Evolutionary conservation across 495 filamentous ascomycete species (phyloP).

Genomic region (Schizothecium vesticola): DNA sequence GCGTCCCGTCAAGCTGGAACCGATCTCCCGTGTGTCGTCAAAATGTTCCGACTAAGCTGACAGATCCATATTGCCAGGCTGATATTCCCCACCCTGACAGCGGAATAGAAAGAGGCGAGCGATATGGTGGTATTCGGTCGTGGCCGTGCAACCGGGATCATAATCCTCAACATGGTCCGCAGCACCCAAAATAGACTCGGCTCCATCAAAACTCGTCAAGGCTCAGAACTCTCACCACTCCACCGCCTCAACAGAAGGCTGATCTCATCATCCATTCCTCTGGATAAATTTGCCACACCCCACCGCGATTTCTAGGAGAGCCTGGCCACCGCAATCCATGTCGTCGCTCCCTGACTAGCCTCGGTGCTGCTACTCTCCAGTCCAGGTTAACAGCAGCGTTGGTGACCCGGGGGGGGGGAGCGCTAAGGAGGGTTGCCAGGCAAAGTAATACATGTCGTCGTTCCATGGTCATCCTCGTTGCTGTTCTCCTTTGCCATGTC

Average conservation of each 20-base stretch:
- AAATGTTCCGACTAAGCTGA: not conserved
- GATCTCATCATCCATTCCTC: conserved; percentile 51
- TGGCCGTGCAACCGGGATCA: not conserved
- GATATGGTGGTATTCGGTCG: not conserved
- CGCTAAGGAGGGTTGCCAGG: too few relatives aligned
- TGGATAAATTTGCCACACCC: conserved; percentile 60
- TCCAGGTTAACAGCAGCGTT: conserved; percentile 49
- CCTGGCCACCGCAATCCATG: conserved; percentile 35
- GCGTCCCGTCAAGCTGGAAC: not conserved
- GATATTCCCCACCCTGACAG: not conserved
- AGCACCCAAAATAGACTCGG: not conserved
- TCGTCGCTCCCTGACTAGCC: not conserved
- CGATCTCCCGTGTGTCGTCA: not conserved
- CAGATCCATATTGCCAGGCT: not conserved
- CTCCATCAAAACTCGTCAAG: not conserved
- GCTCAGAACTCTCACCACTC: not conserved
- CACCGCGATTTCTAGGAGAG: conserved; percentile 50
- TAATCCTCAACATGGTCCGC: not conserved
- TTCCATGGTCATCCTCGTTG: too few relatives aligned
- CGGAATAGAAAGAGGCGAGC: not conserved
- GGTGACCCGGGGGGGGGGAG: conserved; percentile 39
- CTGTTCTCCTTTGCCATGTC: too few relatives aligned
- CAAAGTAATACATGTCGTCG: too few relatives aligned
- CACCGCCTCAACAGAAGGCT: conserved; percentile 30
- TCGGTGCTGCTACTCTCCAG: conserved; percentile 53